Percentiles rank a stretch among this genome's conserved stretches.
phyloP scores from a whole-genome alignment of 2,329 filamentous ascomycete species.

The Arthroderma uncinatum region DNA sequence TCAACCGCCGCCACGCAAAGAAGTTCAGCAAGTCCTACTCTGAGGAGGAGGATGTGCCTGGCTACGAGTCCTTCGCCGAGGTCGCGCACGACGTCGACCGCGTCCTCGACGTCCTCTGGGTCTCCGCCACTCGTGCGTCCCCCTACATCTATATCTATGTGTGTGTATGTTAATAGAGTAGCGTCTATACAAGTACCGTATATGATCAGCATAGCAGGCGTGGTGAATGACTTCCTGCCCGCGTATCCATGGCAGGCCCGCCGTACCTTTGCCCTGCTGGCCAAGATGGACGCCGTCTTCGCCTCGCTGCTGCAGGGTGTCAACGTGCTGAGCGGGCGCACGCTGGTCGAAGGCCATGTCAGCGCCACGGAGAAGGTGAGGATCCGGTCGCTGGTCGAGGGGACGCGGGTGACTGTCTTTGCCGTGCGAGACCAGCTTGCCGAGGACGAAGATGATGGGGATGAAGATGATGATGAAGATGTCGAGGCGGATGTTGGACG shows the following conservation, averaged over 20 bases:
- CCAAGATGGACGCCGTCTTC: conserved; percentile 76
- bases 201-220: conserved; percentile 63
- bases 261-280: conserved; percentile 58
- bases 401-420: conserved; percentile 59
- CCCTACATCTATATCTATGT: neutral
- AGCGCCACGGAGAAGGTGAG: conserved; percentile 82
- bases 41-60: conserved; percentile 32
- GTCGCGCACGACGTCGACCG: conserved; percentile 63
- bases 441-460: conserved; percentile 22
- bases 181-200: conserved; percentile 74
- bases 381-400: conserved; percentile 68
- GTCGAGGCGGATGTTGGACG: conserved; percentile 24
- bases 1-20: conserved; percentile 45
- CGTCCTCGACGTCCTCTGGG: conserved; percentile 72
- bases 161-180: conserved; percentile 24
- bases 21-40: conserved; percentile 26
- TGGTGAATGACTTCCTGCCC: conserved; percentile 59
- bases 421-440: conserved; percentile 43
- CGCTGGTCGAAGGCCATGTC: conserved; percentile 47
- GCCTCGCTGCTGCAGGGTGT: conserved; percentile 59
- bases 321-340: conserved; percentile 53
- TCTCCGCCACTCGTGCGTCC: conserved; percentile 68
- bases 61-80: conserved; percentile 55
- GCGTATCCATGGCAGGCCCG: conserved; percentile 58
- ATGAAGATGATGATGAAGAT: conserved; percentile 33